These are phyloP conservation scores for Euphorbia schlechtendalii DNA, from an alignment of 441 rosid species.

Conservation along the genomic window DNA sequence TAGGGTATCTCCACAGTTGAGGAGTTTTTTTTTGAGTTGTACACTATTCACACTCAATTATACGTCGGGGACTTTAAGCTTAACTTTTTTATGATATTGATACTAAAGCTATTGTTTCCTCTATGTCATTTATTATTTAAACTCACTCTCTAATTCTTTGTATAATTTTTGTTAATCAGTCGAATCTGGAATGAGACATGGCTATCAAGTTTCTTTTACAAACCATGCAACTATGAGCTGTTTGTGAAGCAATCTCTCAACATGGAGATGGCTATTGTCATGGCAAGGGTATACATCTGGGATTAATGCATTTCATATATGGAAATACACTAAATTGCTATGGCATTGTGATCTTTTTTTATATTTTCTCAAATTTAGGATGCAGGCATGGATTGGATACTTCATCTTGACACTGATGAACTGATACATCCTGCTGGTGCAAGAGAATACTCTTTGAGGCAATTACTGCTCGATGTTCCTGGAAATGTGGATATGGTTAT, in stretches of 20 bases:
- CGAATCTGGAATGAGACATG: constrained; percentile 96
- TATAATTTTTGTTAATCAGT: constrained; percentile 30
- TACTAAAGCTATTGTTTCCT: neutral
- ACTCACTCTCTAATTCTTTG: neutral
- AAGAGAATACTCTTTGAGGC: constrained; percentile 75
- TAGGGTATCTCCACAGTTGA: neutral
- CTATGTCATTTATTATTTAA: neutral
- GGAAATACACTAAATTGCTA: neutral
- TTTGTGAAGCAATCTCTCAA: constrained; percentile 95
- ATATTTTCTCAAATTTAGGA: constrained; percentile 43
- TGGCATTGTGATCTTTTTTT: constrained; percentile 6
- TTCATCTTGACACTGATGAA: constrained; percentile 94
- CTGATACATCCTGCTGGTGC: constrained; percentile 73
- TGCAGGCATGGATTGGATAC: constrained; percentile 80
- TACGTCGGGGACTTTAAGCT: neutral
- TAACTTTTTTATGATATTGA: neutral
- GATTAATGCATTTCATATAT: constrained; percentile 14
- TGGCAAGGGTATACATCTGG: constrained; percentile 68
- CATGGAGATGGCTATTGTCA: constrained; percentile 93
- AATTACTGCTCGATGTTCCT: constrained; percentile 59
- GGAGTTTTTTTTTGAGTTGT: too few relatives aligned
- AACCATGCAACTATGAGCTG: constrained; percentile 84
- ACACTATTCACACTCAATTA: neutral
- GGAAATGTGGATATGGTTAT: constrained; percentile 66
- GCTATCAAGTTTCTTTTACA: constrained; percentile 85